Evolutionary conservation across 192 early-diverging fungal species (phyloP), one percentile per base, ranked within the genome.

Genomic region (Coemansia sp.): DNA sequence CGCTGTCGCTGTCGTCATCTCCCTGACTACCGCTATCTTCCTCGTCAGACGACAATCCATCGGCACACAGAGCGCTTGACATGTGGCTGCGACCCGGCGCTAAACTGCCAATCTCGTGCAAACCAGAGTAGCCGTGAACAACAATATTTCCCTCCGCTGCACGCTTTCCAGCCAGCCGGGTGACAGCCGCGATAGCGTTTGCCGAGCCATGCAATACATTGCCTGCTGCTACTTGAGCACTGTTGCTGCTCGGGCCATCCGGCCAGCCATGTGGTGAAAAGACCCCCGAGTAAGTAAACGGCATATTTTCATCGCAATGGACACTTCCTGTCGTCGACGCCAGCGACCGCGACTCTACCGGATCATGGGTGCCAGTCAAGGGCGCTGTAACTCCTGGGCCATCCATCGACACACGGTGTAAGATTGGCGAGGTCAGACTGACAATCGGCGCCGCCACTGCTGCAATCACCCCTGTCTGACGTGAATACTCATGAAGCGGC

Each of bases 231-330:
- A 62, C 29, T 29, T 46, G 59, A 24, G 18, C 5, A 3, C 34
- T 38, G 44, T 10, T 33, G 49, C 16, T 31, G 8, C n/a, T 36
- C 33, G 40, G 12, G 31, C 34, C 38, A 38, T 70, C 64, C 6
- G 46, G 18, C 82, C 74, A 73, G 12, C 55, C 62, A 43, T 72
- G 62, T 40, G 67, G 59, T n/a, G 75, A 75, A 66, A 85, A 85
- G 47, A 85, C 79, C 13, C 75, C 78, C 1, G 83, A 80, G 55
- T 85, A 85, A 2, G 83, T 85, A 41, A 85, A 80, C 24, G 83
- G 83, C 62, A 72, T 40, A 27, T 68, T 74, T 9, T 65, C 61
- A 18, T 63, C 61, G 33, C 52, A 59, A 16, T 55, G 55, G 27
- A 15, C 63, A 67, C 68, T 66, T 13, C 20, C 61, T 12, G 66